Evolutionary conservation across 805 yeast genomes (phyloP).

Genomic region (Hanseniaspora guilliermondii): DNA sequence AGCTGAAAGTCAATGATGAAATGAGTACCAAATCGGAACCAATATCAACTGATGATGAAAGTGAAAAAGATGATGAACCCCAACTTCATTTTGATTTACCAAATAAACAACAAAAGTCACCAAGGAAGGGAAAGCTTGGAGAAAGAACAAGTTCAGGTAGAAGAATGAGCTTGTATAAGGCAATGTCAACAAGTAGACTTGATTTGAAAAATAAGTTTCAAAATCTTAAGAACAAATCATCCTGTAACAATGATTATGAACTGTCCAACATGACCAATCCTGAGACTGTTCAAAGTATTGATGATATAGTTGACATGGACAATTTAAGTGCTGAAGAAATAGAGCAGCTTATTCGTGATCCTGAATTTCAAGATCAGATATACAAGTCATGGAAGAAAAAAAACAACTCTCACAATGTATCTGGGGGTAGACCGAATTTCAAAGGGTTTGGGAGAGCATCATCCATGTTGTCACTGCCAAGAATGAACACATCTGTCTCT

Average conservation of each 20-base stretch:
- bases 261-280: constrained; percentile 20
- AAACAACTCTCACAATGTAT: not conserved
- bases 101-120: not conserved
- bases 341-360: constrained; percentile 11
- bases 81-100: constrained; percentile 12
- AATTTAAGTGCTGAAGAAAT: not conserved
- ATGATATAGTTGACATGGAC: not conserved
- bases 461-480: not conserved
- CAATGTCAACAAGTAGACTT: not conserved
- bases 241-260: not conserved
- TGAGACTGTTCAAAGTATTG: constrained; percentile 19
- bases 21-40: not conserved
- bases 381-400: constrained; percentile 12
- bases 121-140: not conserved
- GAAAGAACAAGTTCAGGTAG: not conserved
- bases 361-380: constrained; percentile 15
- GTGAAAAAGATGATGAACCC: not conserved
- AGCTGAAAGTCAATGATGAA: not conserved
- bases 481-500: not conserved
- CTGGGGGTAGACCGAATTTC: not conserved
- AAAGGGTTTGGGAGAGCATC: not conserved
- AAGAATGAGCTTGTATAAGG: not conserved
- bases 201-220: not conserved
- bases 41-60: not conserved
- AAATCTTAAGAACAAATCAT: not conserved